A percentile compares a stretch with the other conserved stretches of the same genome.
phyloP scores from a whole-genome alignment of 2,329 filamentous ascomycete genomes.

The Aspergillus sclerotialis region DNA sequence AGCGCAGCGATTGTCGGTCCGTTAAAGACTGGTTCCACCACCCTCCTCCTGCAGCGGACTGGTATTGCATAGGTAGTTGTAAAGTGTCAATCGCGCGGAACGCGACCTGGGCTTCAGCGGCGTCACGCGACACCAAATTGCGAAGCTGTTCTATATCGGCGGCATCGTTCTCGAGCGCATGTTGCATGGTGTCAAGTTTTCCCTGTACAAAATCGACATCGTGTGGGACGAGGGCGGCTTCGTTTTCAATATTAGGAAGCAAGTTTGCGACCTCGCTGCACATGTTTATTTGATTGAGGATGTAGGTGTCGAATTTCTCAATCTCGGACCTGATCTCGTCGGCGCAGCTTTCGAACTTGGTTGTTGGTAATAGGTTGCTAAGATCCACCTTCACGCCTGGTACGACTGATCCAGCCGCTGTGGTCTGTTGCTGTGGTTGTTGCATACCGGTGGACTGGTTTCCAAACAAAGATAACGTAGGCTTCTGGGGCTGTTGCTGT shows the following conservation, averaged over 20 bases:
- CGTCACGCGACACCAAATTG: constrained; percentile 56
- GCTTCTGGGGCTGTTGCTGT: constrained; percentile 45
- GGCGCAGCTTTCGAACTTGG: constrained; percentile 83
- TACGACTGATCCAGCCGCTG: constrained; percentile 34
- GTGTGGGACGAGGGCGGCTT: constrained; percentile 57
- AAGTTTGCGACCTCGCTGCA: constrained; percentile 71
- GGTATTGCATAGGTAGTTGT: constrained; percentile 60
- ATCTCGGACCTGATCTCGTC: constrained; percentile 75
- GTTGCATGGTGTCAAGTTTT: constrained; percentile 57
- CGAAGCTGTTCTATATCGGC: constrained; percentile 52
- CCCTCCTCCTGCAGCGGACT: constrained; percentile 38
- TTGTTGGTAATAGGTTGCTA: constrained; percentile 73
- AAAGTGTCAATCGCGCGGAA: constrained; percentile 70
- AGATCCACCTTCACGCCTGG: constrained; percentile 73
- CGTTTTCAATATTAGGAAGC: constrained; percentile 55
- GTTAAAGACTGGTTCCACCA: constrained; percentile 37
- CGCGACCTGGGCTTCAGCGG: constrained; percentile 61
- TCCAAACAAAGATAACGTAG: constrained; percentile 34
- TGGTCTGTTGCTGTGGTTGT: constrained; percentile 27
- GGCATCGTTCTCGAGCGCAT: constrained; percentile 57
- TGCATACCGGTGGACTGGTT: constrained; percentile 23
- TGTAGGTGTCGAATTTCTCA: constrained; percentile 68
- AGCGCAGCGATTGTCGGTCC: constrained; percentile 31
- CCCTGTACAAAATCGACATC: constrained; percentile 59
- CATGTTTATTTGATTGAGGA: constrained; percentile 67